Conservation (phyloP, 371 early-diverging fungal species). For the Sporodiniella umbellata region DNA sequence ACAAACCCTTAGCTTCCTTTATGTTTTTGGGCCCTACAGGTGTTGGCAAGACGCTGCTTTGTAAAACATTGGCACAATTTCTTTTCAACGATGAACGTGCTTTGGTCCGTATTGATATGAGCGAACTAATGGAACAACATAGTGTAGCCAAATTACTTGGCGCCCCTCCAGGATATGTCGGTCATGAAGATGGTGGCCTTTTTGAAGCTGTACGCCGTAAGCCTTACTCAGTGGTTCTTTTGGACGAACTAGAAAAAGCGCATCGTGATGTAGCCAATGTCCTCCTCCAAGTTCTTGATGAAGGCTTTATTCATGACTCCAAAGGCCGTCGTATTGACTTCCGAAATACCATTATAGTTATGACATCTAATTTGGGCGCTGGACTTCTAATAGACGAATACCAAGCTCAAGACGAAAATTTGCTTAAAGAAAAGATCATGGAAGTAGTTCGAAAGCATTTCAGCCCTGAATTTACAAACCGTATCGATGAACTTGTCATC, state of each 20-base stretch:
- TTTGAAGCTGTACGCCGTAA: constrained; percentile 89
- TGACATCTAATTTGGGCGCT: constrained; percentile 85
- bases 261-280: constrained; percentile 79
- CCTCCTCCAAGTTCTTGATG: constrained; percentile 86
- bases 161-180: constrained; percentile 89
- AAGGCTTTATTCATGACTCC: constrained; percentile 87
- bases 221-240: constrained; percentile 84
- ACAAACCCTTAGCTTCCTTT: constrained; percentile 87
- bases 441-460: constrained; percentile 77
- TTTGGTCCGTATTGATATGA: constrained; percentile 91
- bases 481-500: constrained; percentile 84
- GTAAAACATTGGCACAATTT: constrained; percentile 86
- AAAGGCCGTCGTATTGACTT: constrained; percentile 86
- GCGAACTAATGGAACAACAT: constrained; percentile 83
- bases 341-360: constrained; percentile 90
- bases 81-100: constrained; percentile 85
- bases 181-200: constrained; percentile 82
- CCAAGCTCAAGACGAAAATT: constrained; percentile 26
- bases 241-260: constrained; percentile 95
- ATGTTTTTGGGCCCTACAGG: constrained; percentile 94
- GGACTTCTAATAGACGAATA: constrained; percentile 45
- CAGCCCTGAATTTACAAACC: constrained; percentile 89
- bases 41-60: constrained; percentile 80
- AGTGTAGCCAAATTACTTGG: constrained; percentile 88
- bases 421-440: constrained; percentile 60